These are phyloP conservation scores for Myriosclerotinia duriaeana DNA, from an alignment of 2,329 filamentous ascomycete species.

Conservation along the genomic window DNA sequence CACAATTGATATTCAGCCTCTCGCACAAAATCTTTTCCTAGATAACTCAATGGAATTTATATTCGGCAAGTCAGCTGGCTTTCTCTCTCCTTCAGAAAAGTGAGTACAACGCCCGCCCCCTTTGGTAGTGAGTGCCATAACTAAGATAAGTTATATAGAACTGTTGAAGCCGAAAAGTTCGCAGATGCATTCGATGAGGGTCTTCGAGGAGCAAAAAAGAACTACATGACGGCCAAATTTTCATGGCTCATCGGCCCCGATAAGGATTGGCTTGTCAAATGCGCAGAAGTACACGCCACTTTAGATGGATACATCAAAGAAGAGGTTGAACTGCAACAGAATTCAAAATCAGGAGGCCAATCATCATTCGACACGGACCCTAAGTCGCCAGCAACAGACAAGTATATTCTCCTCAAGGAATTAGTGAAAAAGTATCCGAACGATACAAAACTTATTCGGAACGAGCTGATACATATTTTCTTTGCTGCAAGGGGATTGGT, in stretches of 20 bases:
- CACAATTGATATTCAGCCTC: slow-evolving; percentile 57
- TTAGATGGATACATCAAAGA: slow-evolving; percentile 27
- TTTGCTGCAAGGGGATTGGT: slow-evolving; percentile 46
- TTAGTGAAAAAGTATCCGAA: slow-evolving; percentile 46
- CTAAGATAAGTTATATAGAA: neutral
- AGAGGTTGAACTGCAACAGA: slow-evolving; percentile 20
- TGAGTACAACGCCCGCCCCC: neutral
- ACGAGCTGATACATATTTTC: slow-evolving; percentile 41
- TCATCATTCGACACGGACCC: neutral
- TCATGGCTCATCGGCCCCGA: slow-evolving; percentile 18
- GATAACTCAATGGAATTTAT: slow-evolving; percentile 47
- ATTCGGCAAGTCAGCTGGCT: slow-evolving; percentile 37
- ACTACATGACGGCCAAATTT: slow-evolving; percentile 22
- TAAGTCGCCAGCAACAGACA: neutral
- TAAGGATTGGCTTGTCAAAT: slow-evolving; percentile 21
- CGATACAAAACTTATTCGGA: slow-evolving; percentile 43
- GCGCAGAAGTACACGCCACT: slow-evolving; percentile 24
- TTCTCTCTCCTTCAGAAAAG: slow-evolving; percentile 30
- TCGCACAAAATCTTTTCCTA: slow-evolving; percentile 64
- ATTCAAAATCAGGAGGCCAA: neutral
- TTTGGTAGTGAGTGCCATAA: neutral
- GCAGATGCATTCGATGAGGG: slow-evolving; percentile 24
- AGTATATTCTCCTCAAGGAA: slow-evolving; percentile 49
- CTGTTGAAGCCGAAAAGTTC: slow-evolving; percentile 15
- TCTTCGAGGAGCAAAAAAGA: slow-evolving; percentile 23